Conservation (phyloP, 257 asterid genomes). For the Ehretia macrophylla region DNA sequence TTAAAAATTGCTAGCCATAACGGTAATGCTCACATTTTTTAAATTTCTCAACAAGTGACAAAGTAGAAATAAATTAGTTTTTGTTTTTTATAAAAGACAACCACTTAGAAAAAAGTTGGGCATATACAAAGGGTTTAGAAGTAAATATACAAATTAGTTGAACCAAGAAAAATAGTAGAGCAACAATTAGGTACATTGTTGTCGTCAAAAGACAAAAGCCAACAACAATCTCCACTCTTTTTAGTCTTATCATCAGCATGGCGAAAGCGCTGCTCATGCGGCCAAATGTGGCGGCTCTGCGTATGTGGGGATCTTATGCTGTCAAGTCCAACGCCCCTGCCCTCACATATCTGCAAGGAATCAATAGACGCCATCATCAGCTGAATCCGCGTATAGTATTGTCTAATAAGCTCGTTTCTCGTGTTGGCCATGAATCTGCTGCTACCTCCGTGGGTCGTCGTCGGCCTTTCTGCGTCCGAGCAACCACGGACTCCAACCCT, state of each 20-base stretch:
- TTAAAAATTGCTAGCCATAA: too few species aligned
- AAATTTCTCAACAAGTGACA: too few species aligned
- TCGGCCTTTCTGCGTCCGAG: slow-evolving; percentile 52
- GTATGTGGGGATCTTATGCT: slow-evolving; percentile 20
- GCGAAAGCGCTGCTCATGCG: slow-evolving; percentile 45
- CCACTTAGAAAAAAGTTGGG: too few species aligned
- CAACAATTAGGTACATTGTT: too few species aligned
- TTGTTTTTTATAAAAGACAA: too few species aligned
- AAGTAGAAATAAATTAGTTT: too few species aligned
- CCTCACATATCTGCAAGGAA: slow-evolving; percentile 25
- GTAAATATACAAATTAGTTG: too few species aligned
- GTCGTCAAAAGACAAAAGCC: too few species aligned
- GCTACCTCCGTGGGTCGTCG: not conserved
- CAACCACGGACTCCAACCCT: slow-evolving; percentile 34
- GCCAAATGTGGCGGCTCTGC: slow-evolving; percentile 48
- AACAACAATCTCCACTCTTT: not conserved
- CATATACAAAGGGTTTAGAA: too few species aligned
- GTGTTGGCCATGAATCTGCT: slow-evolving; percentile 1
- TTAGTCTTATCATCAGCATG: slow-evolving; percentile 7
- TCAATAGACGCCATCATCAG: not conserved
- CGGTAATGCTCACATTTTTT: too few species aligned
- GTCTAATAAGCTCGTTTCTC: slow-evolving; percentile 22
- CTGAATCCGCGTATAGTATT: not conserved
- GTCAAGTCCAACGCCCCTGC: slow-evolving; percentile 16
- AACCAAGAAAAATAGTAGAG: too few species aligned